Percentiles rank a stretch among this genome's conserved stretches.
Evolutionary conservation across 306 rosid genomes (phyloP).

Genomic region (Fragaria nilgerrensis): DNA sequence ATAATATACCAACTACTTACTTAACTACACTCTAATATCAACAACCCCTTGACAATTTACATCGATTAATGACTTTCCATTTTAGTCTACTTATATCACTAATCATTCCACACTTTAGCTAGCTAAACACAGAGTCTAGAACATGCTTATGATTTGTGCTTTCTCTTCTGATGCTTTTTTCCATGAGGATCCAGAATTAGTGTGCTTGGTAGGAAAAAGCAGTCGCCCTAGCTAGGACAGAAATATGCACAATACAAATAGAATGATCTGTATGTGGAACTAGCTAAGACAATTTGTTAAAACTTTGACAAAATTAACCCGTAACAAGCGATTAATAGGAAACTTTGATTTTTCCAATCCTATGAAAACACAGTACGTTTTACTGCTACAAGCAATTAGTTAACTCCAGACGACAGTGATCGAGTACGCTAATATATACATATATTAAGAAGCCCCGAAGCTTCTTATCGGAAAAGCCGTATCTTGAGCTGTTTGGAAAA

Average conservation of each 20-base stretch:
- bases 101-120: not conserved
- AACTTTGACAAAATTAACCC: not conserved
- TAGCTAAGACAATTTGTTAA: not conserved
- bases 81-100: not conserved
- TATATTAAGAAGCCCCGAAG: not conserved
- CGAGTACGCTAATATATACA: too few species aligned
- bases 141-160: not conserved
- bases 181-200: not conserved
- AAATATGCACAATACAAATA: not conserved
- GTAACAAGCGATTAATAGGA: not conserved
- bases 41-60: conserved; percentile 12
- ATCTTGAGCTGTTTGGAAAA: not conserved
- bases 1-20: not conserved
- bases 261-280: not conserved
- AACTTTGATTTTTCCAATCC: not conserved
- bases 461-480: not conserved
- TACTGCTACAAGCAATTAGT: not conserved
- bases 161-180: too few species aligned
- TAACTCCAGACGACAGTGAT: not conserved
- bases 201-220: not conserved
- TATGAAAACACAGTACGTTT: not conserved
- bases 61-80: not conserved
- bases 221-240: not conserved
- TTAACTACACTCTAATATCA: not conserved
- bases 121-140: not conserved